A percentile compares a stretch with the other conserved stretches of the same genome.
phyloP scores from a whole-genome alignment of 1,284 basidiomycete species.

The Ustilago lituana region DNA sequence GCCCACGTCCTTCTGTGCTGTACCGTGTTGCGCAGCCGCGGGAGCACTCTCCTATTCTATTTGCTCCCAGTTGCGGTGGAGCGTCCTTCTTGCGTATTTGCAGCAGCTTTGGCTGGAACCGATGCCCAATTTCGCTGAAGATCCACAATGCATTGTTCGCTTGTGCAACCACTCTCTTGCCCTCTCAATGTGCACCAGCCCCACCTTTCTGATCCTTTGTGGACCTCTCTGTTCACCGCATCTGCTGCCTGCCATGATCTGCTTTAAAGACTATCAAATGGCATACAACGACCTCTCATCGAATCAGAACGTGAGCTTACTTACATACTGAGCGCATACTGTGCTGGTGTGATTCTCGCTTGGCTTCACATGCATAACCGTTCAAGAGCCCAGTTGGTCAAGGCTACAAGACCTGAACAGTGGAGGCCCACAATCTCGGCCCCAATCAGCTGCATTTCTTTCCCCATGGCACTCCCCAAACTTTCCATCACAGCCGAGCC shows the following conservation, averaged over 20 bases:
- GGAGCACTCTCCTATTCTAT: no score
- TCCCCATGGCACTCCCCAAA: slow-evolving; percentile 3
- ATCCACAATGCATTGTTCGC: slow-evolving; percentile 9
- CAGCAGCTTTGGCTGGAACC: background rate
- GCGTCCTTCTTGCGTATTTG: no score
- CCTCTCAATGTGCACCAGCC: background rate
- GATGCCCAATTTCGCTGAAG: slow-evolving; percentile 10
- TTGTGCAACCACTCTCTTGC: background rate
- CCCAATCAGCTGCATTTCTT: no score
- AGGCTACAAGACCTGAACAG: background rate
- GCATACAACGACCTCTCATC: no score
- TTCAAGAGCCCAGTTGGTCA: slow-evolving; percentile 5
- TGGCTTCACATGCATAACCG: background rate
- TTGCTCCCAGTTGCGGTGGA: no score
- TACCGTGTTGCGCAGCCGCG: no score
- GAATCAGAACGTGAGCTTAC: no score
- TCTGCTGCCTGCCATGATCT: no score
- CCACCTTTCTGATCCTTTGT: no score
- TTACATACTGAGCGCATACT: no score
- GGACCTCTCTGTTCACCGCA: background rate
- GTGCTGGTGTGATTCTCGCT: slow-evolving; percentile 1
- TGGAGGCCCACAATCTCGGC: background rate
- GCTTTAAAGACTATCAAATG: no score
- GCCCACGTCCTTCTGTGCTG: no score
- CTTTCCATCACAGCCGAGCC: background rate